phyloP scores from a whole-genome alignment of 2,329 filamentous ascomycete genomes.

The Cercospora canescens region DNA sequence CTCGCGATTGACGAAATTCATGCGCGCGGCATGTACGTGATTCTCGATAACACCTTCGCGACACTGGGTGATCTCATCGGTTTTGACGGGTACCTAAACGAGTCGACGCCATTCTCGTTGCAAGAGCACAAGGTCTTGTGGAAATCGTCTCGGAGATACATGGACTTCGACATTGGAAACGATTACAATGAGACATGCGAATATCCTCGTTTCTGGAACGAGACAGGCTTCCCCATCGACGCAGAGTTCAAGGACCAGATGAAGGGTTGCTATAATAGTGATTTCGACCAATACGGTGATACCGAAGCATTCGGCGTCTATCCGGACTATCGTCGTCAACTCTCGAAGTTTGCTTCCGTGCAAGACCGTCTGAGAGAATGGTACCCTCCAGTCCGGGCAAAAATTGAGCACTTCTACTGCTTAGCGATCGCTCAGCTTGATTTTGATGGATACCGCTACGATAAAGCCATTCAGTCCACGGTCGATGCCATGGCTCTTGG shows the following conservation, averaged over 20 bases:
- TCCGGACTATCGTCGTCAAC: constrained; percentile 63
- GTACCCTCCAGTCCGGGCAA: constrained; percentile 58
- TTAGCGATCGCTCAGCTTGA: constrained; percentile 64
- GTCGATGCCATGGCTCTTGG: constrained; percentile 62
- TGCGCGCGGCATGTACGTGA: constrained; percentile 62
- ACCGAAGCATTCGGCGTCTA: constrained; percentile 64
- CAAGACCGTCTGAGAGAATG: constrained; percentile 68
- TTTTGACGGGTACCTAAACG: constrained; percentile 62
- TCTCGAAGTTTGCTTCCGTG: constrained; percentile 66
- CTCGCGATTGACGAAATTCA: constrained; percentile 62
- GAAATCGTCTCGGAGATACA: constrained; percentile 57
- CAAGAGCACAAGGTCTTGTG: constrained; percentile 60
- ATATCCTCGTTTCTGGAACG: constrained; percentile 63
- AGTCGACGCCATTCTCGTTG: constrained; percentile 55
- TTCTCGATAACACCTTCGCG: constrained; percentile 66
- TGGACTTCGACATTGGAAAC: constrained; percentile 59
- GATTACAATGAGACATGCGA: constrained; percentile 50
- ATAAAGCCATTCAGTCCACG: constrained; percentile 66
- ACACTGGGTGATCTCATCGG: constrained; percentile 65
- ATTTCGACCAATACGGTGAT: constrained; percentile 66
- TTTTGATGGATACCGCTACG: constrained; percentile 66
- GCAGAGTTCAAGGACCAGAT: constrained; percentile 50
- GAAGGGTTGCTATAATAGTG: constrained; percentile 60
- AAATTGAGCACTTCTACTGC: constrained; percentile 63
- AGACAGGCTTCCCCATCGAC: constrained; percentile 54